These are phyloP conservation scores for Cutaneotrichosporon daszewskae DNA, from an alignment of 1,284 basidiomycete species.

Conservation along the genomic window DNA sequence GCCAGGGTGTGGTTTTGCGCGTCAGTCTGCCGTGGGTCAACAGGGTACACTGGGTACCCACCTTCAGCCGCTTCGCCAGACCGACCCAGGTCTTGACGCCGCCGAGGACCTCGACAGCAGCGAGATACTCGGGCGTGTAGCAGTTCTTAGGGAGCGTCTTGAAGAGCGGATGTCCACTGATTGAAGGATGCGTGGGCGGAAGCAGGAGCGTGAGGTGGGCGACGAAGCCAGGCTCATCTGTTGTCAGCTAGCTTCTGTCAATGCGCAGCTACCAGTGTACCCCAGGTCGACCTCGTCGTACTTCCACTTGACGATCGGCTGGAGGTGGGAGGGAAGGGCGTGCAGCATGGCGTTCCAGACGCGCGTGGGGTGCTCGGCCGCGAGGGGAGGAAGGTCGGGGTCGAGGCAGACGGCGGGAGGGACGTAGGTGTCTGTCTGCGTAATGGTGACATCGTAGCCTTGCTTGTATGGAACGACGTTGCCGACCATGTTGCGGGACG, in stretches of 20 bases:
- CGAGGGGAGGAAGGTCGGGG: conserved; percentile 26
- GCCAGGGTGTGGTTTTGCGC: conserved; percentile 28
- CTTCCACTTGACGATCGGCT: conserved; percentile 33
- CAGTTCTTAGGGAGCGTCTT: conserved; percentile 20
- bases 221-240: conserved; percentile 2
- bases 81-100: conserved; percentile 28
- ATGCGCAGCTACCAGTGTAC: background rate
- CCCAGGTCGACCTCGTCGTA: conserved; percentile 15
- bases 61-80: conserved; percentile 23
- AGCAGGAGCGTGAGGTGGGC: conserved; percentile 30
- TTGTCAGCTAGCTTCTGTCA: background rate
- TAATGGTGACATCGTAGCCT: too few relatives aligned
- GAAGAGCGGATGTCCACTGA: conserved; percentile 13
- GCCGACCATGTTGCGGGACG: too few relatives aligned
- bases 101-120: conserved; percentile 19
- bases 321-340: conserved; percentile 19
- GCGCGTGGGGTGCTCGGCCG: conserved; percentile 31
- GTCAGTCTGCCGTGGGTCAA: conserved; percentile 20
- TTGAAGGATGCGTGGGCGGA: conserved; percentile 27
- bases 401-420: conserved; percentile 3
- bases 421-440: too few relatives aligned
- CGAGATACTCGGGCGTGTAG: conserved; percentile 24
- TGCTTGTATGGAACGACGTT: too few relatives aligned
- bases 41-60: conserved; percentile 10
- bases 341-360: conserved; percentile 38